Conservation (phyloP, 352 stramenopile genomes). For the Pilasporangium apinafurcum region DNA sequence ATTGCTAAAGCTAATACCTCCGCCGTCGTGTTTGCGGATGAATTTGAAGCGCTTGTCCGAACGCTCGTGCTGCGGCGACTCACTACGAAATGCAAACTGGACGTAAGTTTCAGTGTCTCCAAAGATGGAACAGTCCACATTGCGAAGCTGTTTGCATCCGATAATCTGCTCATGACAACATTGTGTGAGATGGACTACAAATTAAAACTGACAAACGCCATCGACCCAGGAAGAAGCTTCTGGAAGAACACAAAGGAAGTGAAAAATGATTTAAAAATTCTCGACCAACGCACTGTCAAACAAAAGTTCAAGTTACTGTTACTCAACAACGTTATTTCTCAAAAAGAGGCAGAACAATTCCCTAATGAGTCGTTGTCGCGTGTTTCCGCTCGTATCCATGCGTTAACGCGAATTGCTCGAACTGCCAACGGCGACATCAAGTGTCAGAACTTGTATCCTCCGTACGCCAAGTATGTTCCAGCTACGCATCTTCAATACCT, state of each 20-base stretch:
- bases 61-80: constrained; percentile 48
- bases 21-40: constrained; percentile 19
- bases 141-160: constrained; percentile 44
- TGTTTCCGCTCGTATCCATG: constrained; percentile 46
- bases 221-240: constrained; percentile 46
- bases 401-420: constrained; percentile 27
- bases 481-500: constrained; percentile 50
- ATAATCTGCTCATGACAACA: constrained; percentile 58
- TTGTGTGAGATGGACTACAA: constrained; percentile 45
- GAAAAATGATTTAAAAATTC: constrained; percentile 29
- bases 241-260: constrained; percentile 42
- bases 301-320: constrained; percentile 48
- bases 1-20: not conserved
- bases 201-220: constrained; percentile 44
- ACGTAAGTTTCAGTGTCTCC: constrained; percentile 51
- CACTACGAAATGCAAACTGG: constrained; percentile 35
- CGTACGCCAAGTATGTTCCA: constrained; percentile 37
- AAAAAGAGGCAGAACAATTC: constrained; percentile 35
- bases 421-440: constrained; percentile 9
- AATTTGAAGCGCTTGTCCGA: constrained; percentile 61
- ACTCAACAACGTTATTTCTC: constrained; percentile 17
- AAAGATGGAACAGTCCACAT: constrained; percentile 34
- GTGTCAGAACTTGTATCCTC: constrained; percentile 15
- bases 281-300: constrained; percentile 39
- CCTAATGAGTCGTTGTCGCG: constrained; percentile 26